Conservation (phyloP, 306 rosid species). For the Medicago lupulina region DNA sequence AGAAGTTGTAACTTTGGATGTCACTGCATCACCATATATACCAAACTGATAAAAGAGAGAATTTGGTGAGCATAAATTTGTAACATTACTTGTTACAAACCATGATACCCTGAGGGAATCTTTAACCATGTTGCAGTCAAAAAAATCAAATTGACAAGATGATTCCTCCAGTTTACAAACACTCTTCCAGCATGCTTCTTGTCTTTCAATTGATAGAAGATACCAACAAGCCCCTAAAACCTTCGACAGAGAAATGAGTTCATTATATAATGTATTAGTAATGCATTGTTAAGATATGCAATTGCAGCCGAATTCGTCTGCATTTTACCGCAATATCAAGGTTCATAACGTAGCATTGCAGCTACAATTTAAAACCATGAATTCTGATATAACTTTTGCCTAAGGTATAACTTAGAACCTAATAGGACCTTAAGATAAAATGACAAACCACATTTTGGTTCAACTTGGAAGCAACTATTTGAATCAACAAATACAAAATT, state of each 20-base stretch:
- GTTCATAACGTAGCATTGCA: not conserved
- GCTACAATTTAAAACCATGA: not conserved
- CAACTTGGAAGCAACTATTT: too few species aligned
- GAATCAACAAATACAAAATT: too few species aligned
- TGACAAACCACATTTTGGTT: too few species aligned
- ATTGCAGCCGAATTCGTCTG: not conserved
- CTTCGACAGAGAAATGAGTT: constrained; percentile 44
- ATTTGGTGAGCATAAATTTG: constrained; percentile 62
- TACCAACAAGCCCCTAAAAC: constrained; percentile 95
- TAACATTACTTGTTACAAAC: constrained; percentile 67
- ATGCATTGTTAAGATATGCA: not conserved
- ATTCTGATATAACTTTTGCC: too few species aligned
- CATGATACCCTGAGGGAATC: constrained; percentile 58
- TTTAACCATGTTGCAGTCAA: constrained; percentile 59
- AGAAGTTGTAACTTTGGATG: constrained; percentile 62
- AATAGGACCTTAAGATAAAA: too few species aligned
- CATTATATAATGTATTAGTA: not conserved
- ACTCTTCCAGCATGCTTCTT: constrained; percentile 91
- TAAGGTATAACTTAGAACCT: too few species aligned
- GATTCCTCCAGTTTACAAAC: constrained; percentile 54
- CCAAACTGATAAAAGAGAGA: constrained; percentile 62
- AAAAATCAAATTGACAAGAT: constrained; percentile 57
- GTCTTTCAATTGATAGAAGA: constrained; percentile 80
- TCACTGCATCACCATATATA: constrained; percentile 79
- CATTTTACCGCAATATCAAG: too few species aligned